phyloP scores from a whole-genome alignment of 2,329 filamentous ascomycete genomes.

The Colletotrichum sp. region DNA sequence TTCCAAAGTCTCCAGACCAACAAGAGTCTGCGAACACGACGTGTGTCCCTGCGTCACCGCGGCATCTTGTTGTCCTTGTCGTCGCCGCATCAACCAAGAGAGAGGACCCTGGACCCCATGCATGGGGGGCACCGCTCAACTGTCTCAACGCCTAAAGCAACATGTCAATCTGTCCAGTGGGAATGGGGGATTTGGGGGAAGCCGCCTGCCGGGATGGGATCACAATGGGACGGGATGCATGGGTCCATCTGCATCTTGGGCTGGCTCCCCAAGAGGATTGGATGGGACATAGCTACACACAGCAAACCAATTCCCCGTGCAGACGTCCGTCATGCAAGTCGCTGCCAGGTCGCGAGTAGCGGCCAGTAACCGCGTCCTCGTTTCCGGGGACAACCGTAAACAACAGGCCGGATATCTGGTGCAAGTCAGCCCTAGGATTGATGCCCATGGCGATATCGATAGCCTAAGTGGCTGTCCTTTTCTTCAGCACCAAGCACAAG shows the following conservation, averaged over 20 bases:
- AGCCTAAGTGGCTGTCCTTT: neutral
- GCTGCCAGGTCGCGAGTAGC: neutral
- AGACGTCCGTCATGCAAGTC: constrained; percentile 10
- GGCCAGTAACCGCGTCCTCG: neutral
- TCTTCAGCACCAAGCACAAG: neutral
- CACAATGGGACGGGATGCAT: constrained; percentile 9
- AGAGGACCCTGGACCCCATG: neutral
- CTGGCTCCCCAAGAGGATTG: neutral
- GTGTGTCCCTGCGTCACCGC: constrained; percentile 2
- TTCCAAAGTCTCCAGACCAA: neutral
- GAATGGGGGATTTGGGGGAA: neutral
- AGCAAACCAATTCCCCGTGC: constrained; percentile 5
- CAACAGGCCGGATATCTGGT: neutral
- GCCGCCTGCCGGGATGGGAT: constrained; percentile 2
- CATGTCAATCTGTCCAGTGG: constrained; percentile 9
- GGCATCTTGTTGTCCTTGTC: constrained; percentile 3
- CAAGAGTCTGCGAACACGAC: neutral
- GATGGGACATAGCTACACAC: neutral
- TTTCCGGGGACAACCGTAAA: neutral
- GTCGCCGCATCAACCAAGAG: constrained; percentile 17
- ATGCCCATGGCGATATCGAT: neutral
- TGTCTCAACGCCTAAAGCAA: constrained; percentile 16
- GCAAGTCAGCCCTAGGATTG: neutral
- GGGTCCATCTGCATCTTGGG: neutral
- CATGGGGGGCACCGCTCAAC: constrained; percentile 5